Evolutionary conservation across 2,329 filamentous ascomycete genomes (phyloP), one percentile per base, ranked within the genome.

Genomic region (Cladophialophora psammophila): DNA sequence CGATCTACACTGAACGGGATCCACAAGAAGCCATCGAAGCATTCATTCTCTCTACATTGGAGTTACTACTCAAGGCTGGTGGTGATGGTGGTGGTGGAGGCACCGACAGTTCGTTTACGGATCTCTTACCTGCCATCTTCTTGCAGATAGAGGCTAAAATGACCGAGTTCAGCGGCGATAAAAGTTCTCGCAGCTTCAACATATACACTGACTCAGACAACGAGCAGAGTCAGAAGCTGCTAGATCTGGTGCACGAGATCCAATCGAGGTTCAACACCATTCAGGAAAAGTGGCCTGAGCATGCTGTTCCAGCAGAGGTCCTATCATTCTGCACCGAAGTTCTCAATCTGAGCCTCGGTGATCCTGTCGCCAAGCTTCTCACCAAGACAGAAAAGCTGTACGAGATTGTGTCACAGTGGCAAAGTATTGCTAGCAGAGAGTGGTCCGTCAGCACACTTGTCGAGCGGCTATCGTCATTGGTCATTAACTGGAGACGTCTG

Each of bases 301-400:
- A 94, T 88, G 88, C 93, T 83, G 86, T 94, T 78, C 85, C 97
- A 7, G 85, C 86, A 35, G 94, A 98, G 76, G 92, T 96, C 3
- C 80, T 96, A 1, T 79, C 83, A 13, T 89, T 88, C 34, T 96
- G 92, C 75, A 87, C 91, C 64, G 89, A 91, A 71, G 83, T 96
- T 0, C 84, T 96, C 1, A 86, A 90, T 63, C 87, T 97, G 73
- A 84, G 87, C 26, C 89, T 97, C 73, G 86, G 87, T 0, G 93
- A 97, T 64, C 94, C 95, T 0, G 83, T 99, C 4, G 93, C 93
- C 1, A 94, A 91, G 74, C 88, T 96, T 64, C 86, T 99, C 60
- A 91, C 91, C 1, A 92, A 91, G 75, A 85, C 95, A 2, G 96
- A 99, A 78, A 93, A 94, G 70, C 84, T 99, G 4, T 92, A 98